Conservation (phyloP, 2,329 filamentous ascomycete species). For the Coniochaeta ligniaria region DNA sequence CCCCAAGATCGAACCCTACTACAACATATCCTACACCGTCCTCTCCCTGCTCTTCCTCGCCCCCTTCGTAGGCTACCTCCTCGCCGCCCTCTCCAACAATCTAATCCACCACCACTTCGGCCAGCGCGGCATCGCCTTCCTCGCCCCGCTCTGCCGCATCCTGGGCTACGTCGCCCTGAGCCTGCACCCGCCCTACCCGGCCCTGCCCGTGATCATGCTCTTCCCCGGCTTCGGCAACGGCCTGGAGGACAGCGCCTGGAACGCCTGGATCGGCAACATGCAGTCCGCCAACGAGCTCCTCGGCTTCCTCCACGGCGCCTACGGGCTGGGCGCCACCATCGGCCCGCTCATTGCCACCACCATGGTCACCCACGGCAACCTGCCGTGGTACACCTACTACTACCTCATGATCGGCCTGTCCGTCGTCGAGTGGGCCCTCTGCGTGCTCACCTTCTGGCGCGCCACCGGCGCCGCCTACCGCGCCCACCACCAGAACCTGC, state of each 20-base stretch:
- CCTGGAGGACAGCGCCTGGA: constrained; percentile 49
- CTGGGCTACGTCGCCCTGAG: constrained; percentile 57
- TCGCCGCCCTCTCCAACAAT: constrained; percentile 36
- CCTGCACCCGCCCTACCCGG: constrained; percentile 61
- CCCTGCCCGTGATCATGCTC: constrained; percentile 57
- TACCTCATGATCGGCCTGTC: constrained; percentile 61
- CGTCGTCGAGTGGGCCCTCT: constrained; percentile 43
- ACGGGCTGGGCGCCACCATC: constrained; percentile 61
- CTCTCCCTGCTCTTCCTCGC: constrained; percentile 41
- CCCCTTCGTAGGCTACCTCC: constrained; percentile 36
- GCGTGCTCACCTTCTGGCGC: constrained; percentile 48
- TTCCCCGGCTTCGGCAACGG: constrained; percentile 67
- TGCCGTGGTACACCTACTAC: constrained; percentile 67
- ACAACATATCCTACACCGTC: constrained; percentile 36
- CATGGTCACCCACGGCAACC: constrained; percentile 54
- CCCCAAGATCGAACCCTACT: constrained; percentile 34
- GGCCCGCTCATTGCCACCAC: constrained; percentile 64
- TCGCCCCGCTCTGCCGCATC: constrained; percentile 53
- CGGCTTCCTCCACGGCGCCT: constrained; percentile 61
- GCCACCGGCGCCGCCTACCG: constrained; percentile 49
- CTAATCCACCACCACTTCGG: constrained; percentile 34
- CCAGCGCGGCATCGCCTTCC: constrained; percentile 60
- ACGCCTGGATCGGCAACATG: constrained; percentile 57
- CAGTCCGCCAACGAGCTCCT: constrained; percentile 62
- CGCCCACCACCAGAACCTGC: constrained; percentile 18